Conservation (phyloP, 2,329 filamentous ascomycete species). For the Botrytis byssoidea region DNA sequence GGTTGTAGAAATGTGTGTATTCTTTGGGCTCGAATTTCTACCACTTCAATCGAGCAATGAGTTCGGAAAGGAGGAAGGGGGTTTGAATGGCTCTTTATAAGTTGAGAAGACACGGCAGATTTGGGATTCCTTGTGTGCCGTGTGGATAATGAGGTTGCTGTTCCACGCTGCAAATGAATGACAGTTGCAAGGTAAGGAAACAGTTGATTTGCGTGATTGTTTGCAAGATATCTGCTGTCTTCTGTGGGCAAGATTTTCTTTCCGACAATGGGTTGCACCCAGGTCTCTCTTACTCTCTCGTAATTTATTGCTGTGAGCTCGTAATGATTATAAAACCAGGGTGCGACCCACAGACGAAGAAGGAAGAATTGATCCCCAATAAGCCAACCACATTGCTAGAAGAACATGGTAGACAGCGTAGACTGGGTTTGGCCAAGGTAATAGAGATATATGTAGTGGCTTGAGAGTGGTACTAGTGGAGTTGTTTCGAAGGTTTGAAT, state of each 20-base stretch:
- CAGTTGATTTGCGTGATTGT: neutral
- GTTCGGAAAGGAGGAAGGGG: neutral
- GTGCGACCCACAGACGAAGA: constrained; percentile 15
- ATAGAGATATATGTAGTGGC: neutral
- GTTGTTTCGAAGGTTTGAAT: neutral
- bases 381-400: constrained; percentile 11
- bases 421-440: neutral
- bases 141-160: neutral
- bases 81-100: neutral
- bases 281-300: constrained; percentile 13
- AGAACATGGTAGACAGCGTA: constrained; percentile 8
- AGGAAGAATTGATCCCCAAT: constrained; percentile 1
- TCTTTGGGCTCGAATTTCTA: neutral
- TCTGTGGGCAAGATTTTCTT: neutral
- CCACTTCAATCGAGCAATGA: neutral
- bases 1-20: neutral
- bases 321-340: constrained; percentile 14
- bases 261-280: neutral
- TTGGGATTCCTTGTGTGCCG: constrained; percentile 3
- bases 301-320: constrained; percentile 13
- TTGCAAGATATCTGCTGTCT: constrained; percentile 11
- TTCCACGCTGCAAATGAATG: neutral
- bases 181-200: neutral
- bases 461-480: neutral
- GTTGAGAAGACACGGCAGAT: neutral